Evolutionary conservation across 345 rosid species (phyloP).

Genomic region (Odontarrhena argentea): DNA sequence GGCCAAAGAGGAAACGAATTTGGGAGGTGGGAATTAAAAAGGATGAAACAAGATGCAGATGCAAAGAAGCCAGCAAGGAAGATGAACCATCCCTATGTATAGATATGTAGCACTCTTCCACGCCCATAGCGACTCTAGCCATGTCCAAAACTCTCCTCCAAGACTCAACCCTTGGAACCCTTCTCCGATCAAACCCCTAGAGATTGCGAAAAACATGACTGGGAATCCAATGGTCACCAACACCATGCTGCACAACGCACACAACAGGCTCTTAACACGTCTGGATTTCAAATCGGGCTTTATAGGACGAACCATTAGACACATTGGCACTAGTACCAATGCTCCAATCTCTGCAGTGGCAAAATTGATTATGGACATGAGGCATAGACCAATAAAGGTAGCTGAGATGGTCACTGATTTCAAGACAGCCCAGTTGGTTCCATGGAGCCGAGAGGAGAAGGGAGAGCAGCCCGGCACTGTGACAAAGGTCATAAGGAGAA

Average conservation of each 20-base stretch:
- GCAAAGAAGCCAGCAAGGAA: slow-evolving; percentile 71
- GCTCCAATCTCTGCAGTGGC: slow-evolving; percentile 95
- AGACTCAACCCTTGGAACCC: slow-evolving; percentile 48
- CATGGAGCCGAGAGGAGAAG: slow-evolving; percentile 36
- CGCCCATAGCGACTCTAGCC: slow-evolving; percentile 84
- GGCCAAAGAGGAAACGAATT: neutral
- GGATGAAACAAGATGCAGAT: slow-evolving; percentile 61
- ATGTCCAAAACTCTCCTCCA: slow-evolving; percentile 76
- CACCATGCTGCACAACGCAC: slow-evolving; percentile 55
- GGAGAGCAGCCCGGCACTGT: slow-evolving; percentile 52
- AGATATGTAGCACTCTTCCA: slow-evolving; percentile 98
- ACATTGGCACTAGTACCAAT: slow-evolving; percentile 68
- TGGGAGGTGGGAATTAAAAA: slow-evolving; percentile 33
- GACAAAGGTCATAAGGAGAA: slow-evolving; percentile 50
- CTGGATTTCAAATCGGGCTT: slow-evolving; percentile 53
- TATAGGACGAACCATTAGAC: slow-evolving; percentile 75
- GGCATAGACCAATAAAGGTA: slow-evolving; percentile 74
- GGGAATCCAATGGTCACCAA: slow-evolving; percentile 62
- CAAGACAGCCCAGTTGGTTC: slow-evolving; percentile 63
- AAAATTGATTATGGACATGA: slow-evolving; percentile 92
- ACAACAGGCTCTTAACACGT: slow-evolving; percentile 42
- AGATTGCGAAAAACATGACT: slow-evolving; percentile 56
- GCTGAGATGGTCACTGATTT: slow-evolving; percentile 85
- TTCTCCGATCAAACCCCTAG: slow-evolving; percentile 47
- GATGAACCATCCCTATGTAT: slow-evolving; percentile 77